Base-by-base conservation (phyloP, 306 rosid genomes). In the Rubus idaeus region DNA sequence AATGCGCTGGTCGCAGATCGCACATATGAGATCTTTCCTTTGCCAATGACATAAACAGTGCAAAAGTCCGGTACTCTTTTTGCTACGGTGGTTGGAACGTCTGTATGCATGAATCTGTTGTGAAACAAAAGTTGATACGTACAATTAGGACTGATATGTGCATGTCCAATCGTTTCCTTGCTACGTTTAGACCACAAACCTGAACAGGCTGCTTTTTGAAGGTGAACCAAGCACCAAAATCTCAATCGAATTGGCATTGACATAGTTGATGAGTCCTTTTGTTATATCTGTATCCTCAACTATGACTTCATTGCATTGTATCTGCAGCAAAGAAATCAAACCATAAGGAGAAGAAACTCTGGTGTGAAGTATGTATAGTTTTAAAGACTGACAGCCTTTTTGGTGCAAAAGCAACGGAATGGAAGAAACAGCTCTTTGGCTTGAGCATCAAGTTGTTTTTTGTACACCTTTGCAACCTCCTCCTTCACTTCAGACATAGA, bases 351-450 rank as follows among this genome's bases (percentile, higher is more conserved):
- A 41, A 1, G 47, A 46, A 46, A 62, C 21, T 53, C 65, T 39
- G 50, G 26, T 20, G 75, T 71, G 65, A 55, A 46, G 10, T 4
- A 68, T 50, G 35, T 41, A 52, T 1, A 41, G 7, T 50, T 17
- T 30, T 30, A 30, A 12, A 16, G 35, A 86, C 96, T 68, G 11
- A 89, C 98, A 85, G 79, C 84, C 78, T 85, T 91, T 83, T 96
- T 82, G 11, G 90, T 89, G 88, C 96, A 94, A 77, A 90, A 83
- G 91, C 95, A 88, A 10, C 96, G 97, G 61, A 90, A 94, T 3
- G 96, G 89, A 44, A 88, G 83, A 80, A 91, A 94, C 82, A 91
- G 86, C 66, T 91, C 94, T 68, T 49, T 91, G 42, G 89, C 80
- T 67, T 91, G 93, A 46, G 66, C 78, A 42, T 94, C 88, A 46